These are phyloP conservation scores for Prunus salicina DNA, from an alignment of 306 rosid genomes.

Conservation along the genomic window DNA sequence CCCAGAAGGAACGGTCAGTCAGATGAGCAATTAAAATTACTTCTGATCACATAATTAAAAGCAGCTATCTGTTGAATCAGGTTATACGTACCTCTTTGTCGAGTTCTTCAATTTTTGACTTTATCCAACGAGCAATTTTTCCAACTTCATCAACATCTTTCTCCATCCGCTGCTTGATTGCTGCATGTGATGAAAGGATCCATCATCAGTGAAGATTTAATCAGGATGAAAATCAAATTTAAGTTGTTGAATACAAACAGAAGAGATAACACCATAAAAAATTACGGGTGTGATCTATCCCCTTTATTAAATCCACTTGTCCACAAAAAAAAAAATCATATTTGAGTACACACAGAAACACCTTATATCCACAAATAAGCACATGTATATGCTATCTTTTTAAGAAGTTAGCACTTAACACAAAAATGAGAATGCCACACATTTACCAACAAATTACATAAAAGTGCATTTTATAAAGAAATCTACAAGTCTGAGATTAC, in stretches of 20 bases:
- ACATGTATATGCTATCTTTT: neutral
- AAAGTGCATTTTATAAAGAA: neutral
- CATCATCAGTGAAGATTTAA: conserved; percentile 13
- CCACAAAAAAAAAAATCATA: no score
- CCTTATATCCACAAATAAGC: neutral
- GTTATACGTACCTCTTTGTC: conserved; percentile 62
- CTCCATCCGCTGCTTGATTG: conserved; percentile 86
- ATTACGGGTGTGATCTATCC: neutral
- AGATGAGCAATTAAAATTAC: conserved; percentile 8
- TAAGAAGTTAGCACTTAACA: neutral
- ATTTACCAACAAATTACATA: neutral
- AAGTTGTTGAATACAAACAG: conserved; percentile 1
- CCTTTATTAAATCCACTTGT: neutral
- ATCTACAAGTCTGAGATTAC: conserved; percentile 38
- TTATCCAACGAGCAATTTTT: conserved; percentile 61
- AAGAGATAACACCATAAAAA: neutral
- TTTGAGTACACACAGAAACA: no score
- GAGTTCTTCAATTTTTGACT: conserved; percentile 76
- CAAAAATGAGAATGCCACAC: neutral
- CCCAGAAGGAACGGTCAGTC: conserved; percentile 10
- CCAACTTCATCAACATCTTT: conserved; percentile 93
- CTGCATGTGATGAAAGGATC: conserved; percentile 43
- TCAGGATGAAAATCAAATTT: neutral
- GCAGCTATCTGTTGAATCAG: conserved; percentile 4
- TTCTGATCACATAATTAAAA: conserved; percentile 9